phyloP scores from a whole-genome alignment of 163 green algal species.

The Volvox carteri region DNA sequence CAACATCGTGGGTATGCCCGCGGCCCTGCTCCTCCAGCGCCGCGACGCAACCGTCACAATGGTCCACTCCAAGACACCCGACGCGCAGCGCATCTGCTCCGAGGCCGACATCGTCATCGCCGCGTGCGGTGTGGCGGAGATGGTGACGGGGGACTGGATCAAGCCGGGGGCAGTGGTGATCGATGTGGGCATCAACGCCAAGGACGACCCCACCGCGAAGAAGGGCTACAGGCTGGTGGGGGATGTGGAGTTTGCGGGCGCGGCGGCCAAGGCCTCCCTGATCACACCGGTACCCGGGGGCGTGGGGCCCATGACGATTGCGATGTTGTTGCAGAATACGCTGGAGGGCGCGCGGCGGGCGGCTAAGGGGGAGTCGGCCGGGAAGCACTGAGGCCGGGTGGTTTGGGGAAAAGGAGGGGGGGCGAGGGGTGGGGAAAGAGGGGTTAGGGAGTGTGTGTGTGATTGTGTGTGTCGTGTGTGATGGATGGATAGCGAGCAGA shows the following conservation, averaged over 20 bases:
- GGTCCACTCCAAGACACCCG: conserved; percentile 86
- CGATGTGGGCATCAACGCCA: conserved; percentile 98
- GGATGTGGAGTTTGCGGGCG: conserved; percentile 72
- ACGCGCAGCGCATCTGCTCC: conserved; percentile 80
- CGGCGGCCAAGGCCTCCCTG: conserved; percentile 62
- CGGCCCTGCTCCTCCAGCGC: conserved; percentile 92
- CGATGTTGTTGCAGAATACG: conserved; percentile 95
- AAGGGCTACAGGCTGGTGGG: conserved; percentile 80
- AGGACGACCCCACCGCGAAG: conserved; percentile 81
- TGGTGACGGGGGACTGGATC: conserved; percentile 91
- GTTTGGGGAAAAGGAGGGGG: no score
- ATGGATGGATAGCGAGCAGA: no score
- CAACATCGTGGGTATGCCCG: conserved; percentile 98
- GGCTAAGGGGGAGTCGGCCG: conserved; percentile 25
- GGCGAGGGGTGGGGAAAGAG: no score
- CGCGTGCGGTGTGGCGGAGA: conserved; percentile 89
- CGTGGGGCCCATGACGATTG: conserved; percentile 99
- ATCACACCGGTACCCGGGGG: conserved; percentile 94
- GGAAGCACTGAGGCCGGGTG: not conserved
- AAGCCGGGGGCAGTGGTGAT: conserved; percentile 96
- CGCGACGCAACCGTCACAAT: conserved; percentile 95
- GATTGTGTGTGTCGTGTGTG: no score
- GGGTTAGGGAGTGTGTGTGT: no score
- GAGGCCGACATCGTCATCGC: conserved; percentile 97
- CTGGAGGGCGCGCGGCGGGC: conserved; percentile 72